These are phyloP conservation scores for Lachnellula hyalina DNA, from an alignment of 2,329 filamentous ascomycete genomes.

Conservation along the genomic window DNA sequence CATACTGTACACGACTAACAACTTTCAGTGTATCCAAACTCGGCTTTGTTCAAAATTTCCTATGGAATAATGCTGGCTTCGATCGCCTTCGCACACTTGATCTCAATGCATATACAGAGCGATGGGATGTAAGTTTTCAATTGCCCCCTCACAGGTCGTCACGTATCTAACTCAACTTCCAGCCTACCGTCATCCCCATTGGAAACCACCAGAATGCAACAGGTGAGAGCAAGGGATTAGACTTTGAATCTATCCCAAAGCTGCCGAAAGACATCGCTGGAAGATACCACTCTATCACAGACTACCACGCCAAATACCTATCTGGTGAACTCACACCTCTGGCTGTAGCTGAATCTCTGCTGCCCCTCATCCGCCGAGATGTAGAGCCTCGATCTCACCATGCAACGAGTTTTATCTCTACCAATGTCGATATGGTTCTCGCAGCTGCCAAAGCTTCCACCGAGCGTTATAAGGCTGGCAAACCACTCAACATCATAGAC, in stretches of 20 bases:
- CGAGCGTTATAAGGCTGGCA: constrained; percentile 62
- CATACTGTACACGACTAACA: constrained; percentile 1
- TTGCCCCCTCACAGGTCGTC: background rate
- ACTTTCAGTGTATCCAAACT: constrained; percentile 52
- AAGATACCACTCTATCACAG: constrained; percentile 63
- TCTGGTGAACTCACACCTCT: constrained; percentile 65
- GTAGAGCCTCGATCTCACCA: constrained; percentile 51
- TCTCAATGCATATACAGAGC: constrained; percentile 40
- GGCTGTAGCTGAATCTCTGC: constrained; percentile 63
- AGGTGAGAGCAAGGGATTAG: constrained; percentile 32
- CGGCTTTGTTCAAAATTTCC: constrained; percentile 54
- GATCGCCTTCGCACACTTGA: constrained; percentile 41
- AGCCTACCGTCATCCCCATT: constrained; percentile 53
- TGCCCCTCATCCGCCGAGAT: constrained; percentile 64
- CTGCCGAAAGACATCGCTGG: constrained; percentile 38
- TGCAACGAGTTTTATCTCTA: constrained; percentile 67
- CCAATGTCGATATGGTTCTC: constrained; percentile 55
- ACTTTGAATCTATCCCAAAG: constrained; percentile 36
- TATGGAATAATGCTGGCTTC: constrained; percentile 67
- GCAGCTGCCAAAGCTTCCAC: constrained; percentile 69
- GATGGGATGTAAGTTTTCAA: constrained; percentile 42
- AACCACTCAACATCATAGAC: constrained; percentile 64
- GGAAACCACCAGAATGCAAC: background rate
- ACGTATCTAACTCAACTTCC: constrained; percentile 2
- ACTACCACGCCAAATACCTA: constrained; percentile 73